Percentiles rank a stretch among this genome's conserved stretches.
phyloP scores from a whole-genome alignment of 352 stramenopile species.

The Globisporangium orthogonon region DNA sequence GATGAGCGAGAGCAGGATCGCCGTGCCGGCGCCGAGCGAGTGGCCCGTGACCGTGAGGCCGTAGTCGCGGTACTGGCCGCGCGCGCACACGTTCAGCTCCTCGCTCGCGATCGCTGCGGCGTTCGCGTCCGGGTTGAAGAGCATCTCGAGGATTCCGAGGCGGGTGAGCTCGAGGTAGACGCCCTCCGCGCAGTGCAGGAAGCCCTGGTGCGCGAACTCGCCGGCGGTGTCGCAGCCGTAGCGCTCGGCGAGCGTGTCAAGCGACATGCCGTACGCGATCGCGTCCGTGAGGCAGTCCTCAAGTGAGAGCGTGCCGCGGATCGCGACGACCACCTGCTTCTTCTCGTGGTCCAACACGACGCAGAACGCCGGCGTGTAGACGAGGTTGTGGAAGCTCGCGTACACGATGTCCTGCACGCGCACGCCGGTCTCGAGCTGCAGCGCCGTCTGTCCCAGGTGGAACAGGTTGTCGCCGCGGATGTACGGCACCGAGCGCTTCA shows the following conservation, averaged over 20 bases:
- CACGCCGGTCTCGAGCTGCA: constrained; percentile 74
- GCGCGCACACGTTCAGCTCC: constrained; percentile 53
- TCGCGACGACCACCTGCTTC: constrained; percentile 70
- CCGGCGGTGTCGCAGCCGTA: constrained; percentile 62
- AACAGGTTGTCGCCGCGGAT: constrained; percentile 87
- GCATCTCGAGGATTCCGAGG: constrained; percentile 78
- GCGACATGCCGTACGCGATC: constrained; percentile 76
- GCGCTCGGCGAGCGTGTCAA: constrained; percentile 58
- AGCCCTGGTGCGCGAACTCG: constrained; percentile 80
- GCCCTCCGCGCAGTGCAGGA: constrained; percentile 68
- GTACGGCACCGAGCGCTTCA: constrained; percentile 49
- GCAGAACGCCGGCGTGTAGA: constrained; percentile 78
- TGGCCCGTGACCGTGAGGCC: constrained; percentile 74
- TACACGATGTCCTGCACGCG: constrained; percentile 71
- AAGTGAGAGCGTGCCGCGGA: constrained; percentile 78
- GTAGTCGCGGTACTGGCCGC: constrained; percentile 64
- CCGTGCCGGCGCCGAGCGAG: constrained; percentile 70
- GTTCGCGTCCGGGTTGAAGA: constrained; percentile 59
- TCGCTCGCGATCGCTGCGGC: constrained; percentile 30
- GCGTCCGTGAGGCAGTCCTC: constrained; percentile 85
- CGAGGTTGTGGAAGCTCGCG: constrained; percentile 70
- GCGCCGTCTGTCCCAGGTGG: constrained; percentile 64
- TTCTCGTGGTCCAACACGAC: constrained; percentile 72
- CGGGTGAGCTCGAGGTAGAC: constrained; percentile 71
- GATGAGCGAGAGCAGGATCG: constrained; percentile 72